Evolutionary conservation across 73 alveolate genomes (phyloP).

Genomic region (Paramecium bursaria): DNA sequence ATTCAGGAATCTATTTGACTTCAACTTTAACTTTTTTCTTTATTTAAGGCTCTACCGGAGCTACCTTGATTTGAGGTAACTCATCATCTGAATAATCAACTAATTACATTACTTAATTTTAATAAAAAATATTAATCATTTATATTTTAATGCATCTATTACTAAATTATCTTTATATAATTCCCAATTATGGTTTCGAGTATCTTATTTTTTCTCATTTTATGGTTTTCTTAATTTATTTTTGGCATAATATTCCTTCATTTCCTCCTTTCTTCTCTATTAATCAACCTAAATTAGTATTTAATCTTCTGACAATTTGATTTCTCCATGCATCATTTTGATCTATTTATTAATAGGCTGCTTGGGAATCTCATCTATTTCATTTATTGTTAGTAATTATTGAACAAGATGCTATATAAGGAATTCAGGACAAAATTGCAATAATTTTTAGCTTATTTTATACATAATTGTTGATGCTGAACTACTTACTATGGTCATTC

Average conservation of each 20-base stretch:
- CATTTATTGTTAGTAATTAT: neutral
- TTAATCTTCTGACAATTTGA: neutral
- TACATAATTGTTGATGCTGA: conserved; percentile 39
- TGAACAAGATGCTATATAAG: conserved; percentile 7
- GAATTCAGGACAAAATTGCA: conserved; percentile 57
- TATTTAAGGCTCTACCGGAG: too few relatives aligned
- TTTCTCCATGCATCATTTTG: neutral
- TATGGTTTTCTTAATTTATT: conserved; percentile 42
- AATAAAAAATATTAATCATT: too few relatives aligned
- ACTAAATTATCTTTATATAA: neutral
- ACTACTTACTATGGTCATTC: conserved; percentile 53
- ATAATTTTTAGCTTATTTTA: conserved; percentile 13
- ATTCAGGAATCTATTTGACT: too few relatives aligned
- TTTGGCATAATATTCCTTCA: conserved; percentile 20
- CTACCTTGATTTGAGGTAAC: too few relatives aligned
- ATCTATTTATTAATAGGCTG: conserved; percentile 4
- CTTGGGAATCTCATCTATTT: neutral
- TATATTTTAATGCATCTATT: neutral
- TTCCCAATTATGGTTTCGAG: conserved; percentile 25
- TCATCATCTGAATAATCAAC: too few relatives aligned
- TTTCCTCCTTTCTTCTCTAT: neutral
- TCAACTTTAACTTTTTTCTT: too few relatives aligned
- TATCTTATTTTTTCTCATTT: conserved; percentile 43
- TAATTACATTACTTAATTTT: too few relatives aligned
- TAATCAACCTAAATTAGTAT: neutral